Conservation (phyloP, 2,329 filamentous ascomycete genomes). For the Penicillium frequentans region DNA sequence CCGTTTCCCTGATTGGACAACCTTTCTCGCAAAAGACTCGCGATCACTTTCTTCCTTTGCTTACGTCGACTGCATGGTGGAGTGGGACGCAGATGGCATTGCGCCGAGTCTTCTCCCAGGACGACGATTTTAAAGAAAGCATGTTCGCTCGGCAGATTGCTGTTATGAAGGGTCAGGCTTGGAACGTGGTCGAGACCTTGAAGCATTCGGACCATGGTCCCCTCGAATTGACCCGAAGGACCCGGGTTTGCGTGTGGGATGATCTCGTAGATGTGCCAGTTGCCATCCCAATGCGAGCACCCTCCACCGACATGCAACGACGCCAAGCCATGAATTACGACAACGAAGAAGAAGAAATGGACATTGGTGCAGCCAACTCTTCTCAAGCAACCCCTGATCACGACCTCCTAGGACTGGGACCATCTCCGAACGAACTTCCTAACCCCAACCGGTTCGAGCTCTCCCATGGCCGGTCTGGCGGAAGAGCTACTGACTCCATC, state of each 20-base stretch:
- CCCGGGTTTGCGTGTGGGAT: slow-evolving; percentile 96
- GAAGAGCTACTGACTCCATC: slow-evolving; percentile 29
- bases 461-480: slow-evolving; percentile 42
- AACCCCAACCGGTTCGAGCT: slow-evolving; percentile 76
- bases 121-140: slow-evolving; percentile 94
- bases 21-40: slow-evolving; percentile 93
- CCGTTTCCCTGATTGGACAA: slow-evolving; percentile 91
- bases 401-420: slow-evolving; percentile 70
- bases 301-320: slow-evolving; percentile 80
- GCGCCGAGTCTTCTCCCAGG: slow-evolving; percentile 83
- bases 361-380: slow-evolving; percentile 73
- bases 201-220: slow-evolving; percentile 92
- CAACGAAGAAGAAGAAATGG: slow-evolving; percentile 79
- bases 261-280: slow-evolving; percentile 95
- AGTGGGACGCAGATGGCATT: slow-evolving; percentile 86
- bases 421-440: slow-evolving; percentile 61
- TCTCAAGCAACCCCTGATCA: slow-evolving; percentile 50
- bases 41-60: slow-evolving; percentile 90
- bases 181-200: slow-evolving; percentile 97
- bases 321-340: slow-evolving; percentile 56
- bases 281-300: slow-evolving; percentile 82
- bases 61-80: slow-evolving; percentile 97
- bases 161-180: slow-evolving; percentile 98
- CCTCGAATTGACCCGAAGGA: slow-evolving; percentile 83
- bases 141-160: slow-evolving; percentile 99